Evolutionary conservation across 2,329 filamentous ascomycete genomes (phyloP).

Genomic region (Stachybotrys elegans): DNA sequence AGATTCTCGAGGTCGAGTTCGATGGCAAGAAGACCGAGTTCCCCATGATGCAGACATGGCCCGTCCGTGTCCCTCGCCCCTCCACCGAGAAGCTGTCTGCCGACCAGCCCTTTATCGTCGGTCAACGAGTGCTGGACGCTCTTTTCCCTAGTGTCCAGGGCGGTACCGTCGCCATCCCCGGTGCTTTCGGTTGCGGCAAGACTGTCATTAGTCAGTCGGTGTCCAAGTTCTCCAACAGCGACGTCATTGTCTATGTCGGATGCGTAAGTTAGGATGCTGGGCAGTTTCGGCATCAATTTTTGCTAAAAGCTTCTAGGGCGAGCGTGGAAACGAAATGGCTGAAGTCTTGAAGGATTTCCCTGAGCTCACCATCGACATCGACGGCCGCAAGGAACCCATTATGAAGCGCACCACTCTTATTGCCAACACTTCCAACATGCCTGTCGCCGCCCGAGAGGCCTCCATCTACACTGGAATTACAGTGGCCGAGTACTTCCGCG

Average conservation of each 20-base stretch:
- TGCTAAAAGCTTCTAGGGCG: conserved; percentile 57
- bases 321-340: conserved; percentile 98
- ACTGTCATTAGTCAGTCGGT: conserved; percentile 98
- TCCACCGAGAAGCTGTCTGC: conserved; percentile 88
- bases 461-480: conserved; percentile 98
- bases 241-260: conserved; percentile 97
- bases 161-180: conserved; percentile 95
- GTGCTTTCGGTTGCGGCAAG: conserved; percentile 98
- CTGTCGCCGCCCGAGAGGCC: conserved; percentile 93
- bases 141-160: conserved; percentile 96
- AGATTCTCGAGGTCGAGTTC: conserved; percentile 94
- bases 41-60: conserved; percentile 99
- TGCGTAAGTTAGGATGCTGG: conserved; percentile 27
- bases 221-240: conserved; percentile 99
- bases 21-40: conserved; percentile 92
- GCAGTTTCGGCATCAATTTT: too few relatives aligned
- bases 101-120: conserved; percentile 88
- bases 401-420: conserved; percentile 99
- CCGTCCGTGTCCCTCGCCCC: conserved; percentile 90
- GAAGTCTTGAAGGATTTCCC: conserved; percentile 99
- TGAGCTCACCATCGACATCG: conserved; percentile 89
- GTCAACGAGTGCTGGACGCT: conserved; percentile 92
- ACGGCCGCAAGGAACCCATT: conserved; percentile 94
- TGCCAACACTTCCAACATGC: conserved; percentile 99
- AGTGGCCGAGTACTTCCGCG: conserved; percentile 93